A percentile compares a stretch with the other conserved stretches of the same genome.
These are phyloP conservation scores for Fusarium verticillioides DNA, from an alignment of 2,329 filamentous ascomycete species.

Conservation along the genomic window DNA sequence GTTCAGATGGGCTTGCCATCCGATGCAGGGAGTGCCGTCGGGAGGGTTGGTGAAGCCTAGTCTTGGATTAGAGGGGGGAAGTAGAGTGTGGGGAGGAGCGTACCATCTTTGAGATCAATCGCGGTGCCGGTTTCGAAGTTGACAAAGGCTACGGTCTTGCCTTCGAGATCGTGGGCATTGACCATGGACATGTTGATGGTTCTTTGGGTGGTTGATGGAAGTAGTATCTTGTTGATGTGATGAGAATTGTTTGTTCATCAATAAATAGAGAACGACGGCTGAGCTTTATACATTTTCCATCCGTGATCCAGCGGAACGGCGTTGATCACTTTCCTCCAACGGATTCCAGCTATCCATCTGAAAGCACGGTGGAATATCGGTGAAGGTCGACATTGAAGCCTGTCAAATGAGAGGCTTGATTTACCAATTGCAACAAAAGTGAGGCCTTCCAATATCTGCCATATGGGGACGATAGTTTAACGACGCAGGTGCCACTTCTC, in stretches of 20 bases:
- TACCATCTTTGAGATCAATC: not conserved
- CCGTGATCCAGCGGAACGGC: fast-evolving
- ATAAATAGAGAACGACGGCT: too few relatives aligned
- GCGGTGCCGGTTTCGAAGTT: not conserved
- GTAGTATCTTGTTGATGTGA: fast-evolving
- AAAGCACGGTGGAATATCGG: fast-evolving
- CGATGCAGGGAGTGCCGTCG: not conserved
- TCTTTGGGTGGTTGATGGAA: fast-evolving
- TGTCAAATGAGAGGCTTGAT: not conserved
- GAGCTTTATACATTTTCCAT: not conserved
- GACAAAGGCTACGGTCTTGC: not conserved
- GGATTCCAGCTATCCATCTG: not conserved
- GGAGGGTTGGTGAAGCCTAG: not conserved
- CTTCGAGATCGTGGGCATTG: not conserved
- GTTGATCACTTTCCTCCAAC: fast-evolving
- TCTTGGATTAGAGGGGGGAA: fast-evolving
- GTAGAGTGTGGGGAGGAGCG: fast-evolving
- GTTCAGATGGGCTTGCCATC: not conserved
- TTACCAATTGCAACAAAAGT: fast-evolving
- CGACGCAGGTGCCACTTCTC: not conserved
- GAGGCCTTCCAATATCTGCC: not conserved
- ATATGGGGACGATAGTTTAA: too few relatives aligned
- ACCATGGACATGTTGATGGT: not conserved
- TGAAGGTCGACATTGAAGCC: fast-evolving
- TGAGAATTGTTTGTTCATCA: not conserved